Percentiles rank a stretch among this genome's conserved stretches.
Evolutionary conservation across 2,329 filamentous ascomycete genomes (phyloP).

Genomic region (Fusarium palustre): DNA sequence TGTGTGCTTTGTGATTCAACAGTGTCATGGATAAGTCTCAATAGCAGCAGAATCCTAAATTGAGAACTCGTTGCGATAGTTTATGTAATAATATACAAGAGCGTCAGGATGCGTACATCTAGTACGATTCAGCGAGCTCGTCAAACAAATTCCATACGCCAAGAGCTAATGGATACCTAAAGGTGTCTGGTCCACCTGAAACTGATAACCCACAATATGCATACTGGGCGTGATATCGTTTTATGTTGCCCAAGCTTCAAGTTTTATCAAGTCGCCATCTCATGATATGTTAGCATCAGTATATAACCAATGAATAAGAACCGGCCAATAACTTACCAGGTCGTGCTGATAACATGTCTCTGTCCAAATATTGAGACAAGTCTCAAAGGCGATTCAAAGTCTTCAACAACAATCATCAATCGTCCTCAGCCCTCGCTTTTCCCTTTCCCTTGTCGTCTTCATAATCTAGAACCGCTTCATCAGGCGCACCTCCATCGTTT

Average conservation of each 20-base stretch:
- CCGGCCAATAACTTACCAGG: constrained; percentile 1
- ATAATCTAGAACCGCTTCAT: constrained; percentile 36
- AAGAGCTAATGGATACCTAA: constrained; percentile 26
- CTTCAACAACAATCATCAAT: constrained; percentile 10
- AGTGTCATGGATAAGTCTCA: background rate
- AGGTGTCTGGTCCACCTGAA: constrained; percentile 44
- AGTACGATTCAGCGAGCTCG: constrained; percentile 1
- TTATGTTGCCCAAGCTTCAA: background rate
- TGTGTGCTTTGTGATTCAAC: background rate
- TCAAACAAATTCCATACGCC: constrained; percentile 36
- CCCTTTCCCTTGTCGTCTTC: constrained; percentile 31
- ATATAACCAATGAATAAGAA: background rate
- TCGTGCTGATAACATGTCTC: background rate
- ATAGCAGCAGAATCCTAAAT: background rate
- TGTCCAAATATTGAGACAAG: background rate
- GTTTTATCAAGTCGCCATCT: constrained; percentile 4
- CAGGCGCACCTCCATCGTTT: constrained; percentile 25
- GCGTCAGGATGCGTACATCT: background rate
- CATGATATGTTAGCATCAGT: constrained; percentile 1
- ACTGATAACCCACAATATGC: constrained; percentile 13
- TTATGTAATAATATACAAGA: constrained; percentile 3
- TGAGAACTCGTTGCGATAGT: background rate
- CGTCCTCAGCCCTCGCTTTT: constrained; percentile 20
- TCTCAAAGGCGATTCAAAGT: background rate
- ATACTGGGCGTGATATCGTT: background rate